phyloP scores from a whole-genome alignment of 2,329 filamentous ascomycete genomes.

The Aspergillus quadrilineatus region DNA sequence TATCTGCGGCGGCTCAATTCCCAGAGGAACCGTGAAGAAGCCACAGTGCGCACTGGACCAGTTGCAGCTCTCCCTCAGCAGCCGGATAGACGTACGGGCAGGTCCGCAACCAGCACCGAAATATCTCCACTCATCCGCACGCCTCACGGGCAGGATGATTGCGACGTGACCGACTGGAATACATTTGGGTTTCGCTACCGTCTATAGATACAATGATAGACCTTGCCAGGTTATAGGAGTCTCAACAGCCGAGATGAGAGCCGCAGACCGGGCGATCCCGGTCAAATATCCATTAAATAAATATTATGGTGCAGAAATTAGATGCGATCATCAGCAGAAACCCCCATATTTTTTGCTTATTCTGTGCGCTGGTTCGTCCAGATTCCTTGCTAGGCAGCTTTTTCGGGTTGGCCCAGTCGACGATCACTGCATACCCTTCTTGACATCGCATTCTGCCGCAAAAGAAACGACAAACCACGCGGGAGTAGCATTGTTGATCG shows the following conservation, averaged over 20 bases:
- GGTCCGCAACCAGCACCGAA: neutral
- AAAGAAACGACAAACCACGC: neutral
- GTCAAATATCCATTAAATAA: neutral
- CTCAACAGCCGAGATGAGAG: conserved; percentile 5
- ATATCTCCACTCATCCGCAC: conserved; percentile 34
- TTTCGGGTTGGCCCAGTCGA: neutral
- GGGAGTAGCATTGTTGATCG: neutral
- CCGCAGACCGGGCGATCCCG: conserved; percentile 1
- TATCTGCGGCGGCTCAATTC: conserved; percentile 52
- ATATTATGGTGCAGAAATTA: neutral
- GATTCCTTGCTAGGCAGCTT: neutral
- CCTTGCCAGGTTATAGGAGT: neutral
- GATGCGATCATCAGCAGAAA: neutral
- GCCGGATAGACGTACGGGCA: conserved; percentile 27
- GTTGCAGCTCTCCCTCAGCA: conserved; percentile 44
- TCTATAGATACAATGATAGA: conserved; percentile 7
- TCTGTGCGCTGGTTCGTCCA: neutral
- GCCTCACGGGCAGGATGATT: conserved; percentile 47
- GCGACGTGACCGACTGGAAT: conserved; percentile 62
- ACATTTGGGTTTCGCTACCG: conserved; percentile 61
- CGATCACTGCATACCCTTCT: neutral
- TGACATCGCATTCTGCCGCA: neutral
- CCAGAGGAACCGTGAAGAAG: conserved; percentile 43
- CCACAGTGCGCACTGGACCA: conserved; percentile 21
- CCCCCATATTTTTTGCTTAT: neutral